Base-by-base conservation (phyloP, 2,329 filamentous ascomycete genomes). In the Exutisphaerella laricina region DNA sequence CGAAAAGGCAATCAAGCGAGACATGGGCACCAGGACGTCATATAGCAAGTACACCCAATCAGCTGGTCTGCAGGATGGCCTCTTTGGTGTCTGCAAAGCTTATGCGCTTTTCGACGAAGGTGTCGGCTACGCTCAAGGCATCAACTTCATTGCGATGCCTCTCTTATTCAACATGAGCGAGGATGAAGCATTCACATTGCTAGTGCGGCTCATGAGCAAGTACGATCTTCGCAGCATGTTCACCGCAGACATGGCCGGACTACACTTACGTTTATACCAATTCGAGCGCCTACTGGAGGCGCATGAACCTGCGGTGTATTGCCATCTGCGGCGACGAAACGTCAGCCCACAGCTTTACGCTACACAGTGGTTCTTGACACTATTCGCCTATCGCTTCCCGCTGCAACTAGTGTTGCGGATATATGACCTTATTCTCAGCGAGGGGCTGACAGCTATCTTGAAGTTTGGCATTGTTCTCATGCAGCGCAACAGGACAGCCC, bases 91-190 rank as follows among this genome's bases (percentile, higher is more conserved):
- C 25, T 98, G 92, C 71, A 98, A 97, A 66, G 89, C 92, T 1
- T 98, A 98, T 67, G 92, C 92, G 10, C 73, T 98, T 21, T 97
- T 89, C 56, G 92, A 98, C 59, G 88, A 95, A 59, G 84, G 76
- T 5, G 92, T 98, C 25, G 90, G 92, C 22, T 98, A 98, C 65
- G 90, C 94, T 0, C 92, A 98, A 66, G 92, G 92, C 61, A 96
- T 98, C 85, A 98, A 97, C 62, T 98, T 98, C 60, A 79, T 98
- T 46, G 85, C 88, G 36, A 97, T 97, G 88, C 92, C 94, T 17
- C 66, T 98, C 13, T 72, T 98, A 1, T 96, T 98, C 70, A 97
- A 96, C 63, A 95, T 97, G 89, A 85, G 89, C 2, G 90, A 97
- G 67, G 88, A 94, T 61, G 92, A 98, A 67, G 90, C 92, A 0